phyloP scores from a whole-genome alignment of 176 grass and related monocot genomes.

The Alopecurus myosuroides region DNA sequence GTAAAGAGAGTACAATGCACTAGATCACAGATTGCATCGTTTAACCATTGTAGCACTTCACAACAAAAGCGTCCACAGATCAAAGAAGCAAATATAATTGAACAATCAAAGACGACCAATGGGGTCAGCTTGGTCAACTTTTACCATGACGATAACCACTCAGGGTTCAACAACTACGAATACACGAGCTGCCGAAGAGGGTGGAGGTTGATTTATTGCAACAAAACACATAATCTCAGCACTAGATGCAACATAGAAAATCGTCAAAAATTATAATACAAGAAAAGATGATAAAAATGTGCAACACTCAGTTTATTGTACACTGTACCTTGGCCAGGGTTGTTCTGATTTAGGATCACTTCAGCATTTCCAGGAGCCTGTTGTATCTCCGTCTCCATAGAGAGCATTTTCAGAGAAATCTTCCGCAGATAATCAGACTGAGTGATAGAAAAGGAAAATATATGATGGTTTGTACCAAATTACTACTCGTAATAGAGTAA shows the following conservation, averaged over 20 bases:
- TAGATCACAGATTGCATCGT: neutral
- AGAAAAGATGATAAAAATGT: neutral
- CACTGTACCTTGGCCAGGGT: neutral
- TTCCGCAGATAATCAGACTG: neutral
- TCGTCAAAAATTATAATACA: neutral
- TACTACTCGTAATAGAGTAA: neutral
- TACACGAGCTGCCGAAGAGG: neutral
- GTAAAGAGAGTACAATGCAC: neutral
- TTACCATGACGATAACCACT: neutral
- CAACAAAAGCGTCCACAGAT: neutral
- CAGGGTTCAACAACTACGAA: neutral
- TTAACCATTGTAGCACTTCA: neutral
- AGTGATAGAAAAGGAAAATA: neutral
- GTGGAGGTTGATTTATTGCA: neutral
- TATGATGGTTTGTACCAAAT: neutral
- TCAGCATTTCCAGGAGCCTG: neutral
- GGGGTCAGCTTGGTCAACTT: neutral
- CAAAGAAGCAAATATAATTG: neutral
- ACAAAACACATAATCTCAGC: neutral
- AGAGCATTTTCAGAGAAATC: neutral
- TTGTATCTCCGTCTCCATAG: neutral
- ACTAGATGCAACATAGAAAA: neutral
- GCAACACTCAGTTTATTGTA: neutral
- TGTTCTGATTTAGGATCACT: neutral
- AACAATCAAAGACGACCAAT: neutral